phyloP scores from a whole-genome alignment of 306 rosid genomes.

The Citrullus amarus region DNA sequence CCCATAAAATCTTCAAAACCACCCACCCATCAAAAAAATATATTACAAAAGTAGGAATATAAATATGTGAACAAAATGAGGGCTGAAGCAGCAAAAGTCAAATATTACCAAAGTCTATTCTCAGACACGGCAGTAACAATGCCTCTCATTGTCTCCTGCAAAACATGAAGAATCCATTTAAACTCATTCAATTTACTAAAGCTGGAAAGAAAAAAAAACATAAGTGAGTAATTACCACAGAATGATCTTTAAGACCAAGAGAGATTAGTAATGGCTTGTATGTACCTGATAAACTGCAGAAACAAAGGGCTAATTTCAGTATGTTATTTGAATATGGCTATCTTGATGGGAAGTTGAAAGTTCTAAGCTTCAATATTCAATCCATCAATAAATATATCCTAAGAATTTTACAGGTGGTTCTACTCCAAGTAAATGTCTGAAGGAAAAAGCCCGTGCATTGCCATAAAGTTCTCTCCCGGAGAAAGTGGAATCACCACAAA shows the following conservation, averaged over 20 bases:
- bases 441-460: neutral
- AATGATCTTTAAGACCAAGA: constrained; percentile 91
- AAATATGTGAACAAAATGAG: neutral
- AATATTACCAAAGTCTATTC: constrained; percentile 42
- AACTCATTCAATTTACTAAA: neutral
- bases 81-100: neutral
- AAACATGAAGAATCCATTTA: neutral
- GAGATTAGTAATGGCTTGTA: constrained; percentile 61
- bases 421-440: neutral
- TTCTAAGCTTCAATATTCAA: neutral
- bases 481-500: neutral
- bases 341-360: neutral
- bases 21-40: neutral
- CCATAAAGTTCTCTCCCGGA: neutral
- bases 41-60: neutral
- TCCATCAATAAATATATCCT: neutral
- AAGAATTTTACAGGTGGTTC: neutral
- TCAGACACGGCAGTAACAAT: constrained; percentile 59
- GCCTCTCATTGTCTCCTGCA: constrained; percentile 81
- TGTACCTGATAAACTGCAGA: constrained; percentile 54
- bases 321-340: neutral
- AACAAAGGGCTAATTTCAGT: constrained; percentile 1
- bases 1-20: neutral
- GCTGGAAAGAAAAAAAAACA: neutral
- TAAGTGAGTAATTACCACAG: constrained; percentile 28